Evolutionary conservation across 345 rosid genomes (phyloP).

Genomic region (sweet orange (Citrus sinensis)): DVS_A1.0 CM039165.1:32989501-32990000

Average conservation of each 20-base stretch:
- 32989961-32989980: neutral
- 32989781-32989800: neutral
- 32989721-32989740: neutral
- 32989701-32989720: neutral
- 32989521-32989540: neutral
- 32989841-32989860: neutral
- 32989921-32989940: neutral
- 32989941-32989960: neutral
- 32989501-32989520: conserved; percentile 5
- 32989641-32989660: neutral
- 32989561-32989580: conserved; percentile 12
- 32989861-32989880: neutral
- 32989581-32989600: conserved; percentile 3
- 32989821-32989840: too few species aligned
- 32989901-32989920: neutral
- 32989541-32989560: conserved; percentile 26
- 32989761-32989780: neutral
- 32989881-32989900: neutral
- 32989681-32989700: neutral
- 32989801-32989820: neutral
- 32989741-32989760: conserved; percentile 2
- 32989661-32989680: neutral
- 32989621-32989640: neutral
- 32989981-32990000: neutral
- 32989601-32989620: neutral